Conservation (phyloP, 2,329 filamentous ascomycete genomes). For the Ophiocordyceps camponoti-saundersi region DNA sequence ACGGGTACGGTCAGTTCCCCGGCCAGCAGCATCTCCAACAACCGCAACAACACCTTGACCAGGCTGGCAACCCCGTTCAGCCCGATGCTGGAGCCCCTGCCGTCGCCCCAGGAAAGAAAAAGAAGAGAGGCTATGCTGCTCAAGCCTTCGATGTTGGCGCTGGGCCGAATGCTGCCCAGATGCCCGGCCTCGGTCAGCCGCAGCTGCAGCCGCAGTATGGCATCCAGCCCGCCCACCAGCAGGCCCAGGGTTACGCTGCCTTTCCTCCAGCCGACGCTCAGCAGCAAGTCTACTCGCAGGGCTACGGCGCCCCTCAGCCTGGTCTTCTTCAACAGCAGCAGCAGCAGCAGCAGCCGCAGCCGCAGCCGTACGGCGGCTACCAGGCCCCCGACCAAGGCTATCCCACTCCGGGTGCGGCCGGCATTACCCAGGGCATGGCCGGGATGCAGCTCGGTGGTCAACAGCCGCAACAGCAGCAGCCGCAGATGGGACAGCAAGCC, state of each 20-base stretch:
- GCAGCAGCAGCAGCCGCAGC: conserved; percentile 10
- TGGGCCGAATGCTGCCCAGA: conserved; percentile 58
- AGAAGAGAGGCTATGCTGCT: conserved; percentile 88
- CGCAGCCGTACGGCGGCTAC: conserved; percentile 20
- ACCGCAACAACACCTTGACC: conserved; percentile 22
- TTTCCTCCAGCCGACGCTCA: conserved; percentile 37
- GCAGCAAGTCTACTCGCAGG: conserved; percentile 18
- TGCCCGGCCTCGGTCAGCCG: conserved; percentile 12
- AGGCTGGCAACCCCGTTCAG: conserved; percentile 14
- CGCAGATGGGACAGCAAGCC: conserved; percentile 20
- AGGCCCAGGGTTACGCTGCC: conserved; percentile 34
- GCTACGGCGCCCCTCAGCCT: conserved; percentile 26
- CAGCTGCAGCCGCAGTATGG: conserved; percentile 25
- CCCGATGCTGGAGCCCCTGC: conserved; percentile 6
- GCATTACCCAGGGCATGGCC: conserved; percentile 71
- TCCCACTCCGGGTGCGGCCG: conserved; percentile 39
- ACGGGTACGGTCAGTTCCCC: conserved; percentile 35
- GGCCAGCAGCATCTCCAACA: conserved; percentile 16
- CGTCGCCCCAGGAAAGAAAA: conserved; percentile 47
- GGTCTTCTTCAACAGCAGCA: conserved; percentile 9
- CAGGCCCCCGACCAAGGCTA: conserved; percentile 45
- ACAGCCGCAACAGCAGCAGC: conserved; percentile 33
- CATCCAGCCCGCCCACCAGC: conserved; percentile 22
- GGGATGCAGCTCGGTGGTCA: conserved; percentile 58
- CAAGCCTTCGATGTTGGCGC: conserved; percentile 86